Base-by-base conservation (phyloP, 345 rosid species). In the Sonneratia caseolaris region DNA sequence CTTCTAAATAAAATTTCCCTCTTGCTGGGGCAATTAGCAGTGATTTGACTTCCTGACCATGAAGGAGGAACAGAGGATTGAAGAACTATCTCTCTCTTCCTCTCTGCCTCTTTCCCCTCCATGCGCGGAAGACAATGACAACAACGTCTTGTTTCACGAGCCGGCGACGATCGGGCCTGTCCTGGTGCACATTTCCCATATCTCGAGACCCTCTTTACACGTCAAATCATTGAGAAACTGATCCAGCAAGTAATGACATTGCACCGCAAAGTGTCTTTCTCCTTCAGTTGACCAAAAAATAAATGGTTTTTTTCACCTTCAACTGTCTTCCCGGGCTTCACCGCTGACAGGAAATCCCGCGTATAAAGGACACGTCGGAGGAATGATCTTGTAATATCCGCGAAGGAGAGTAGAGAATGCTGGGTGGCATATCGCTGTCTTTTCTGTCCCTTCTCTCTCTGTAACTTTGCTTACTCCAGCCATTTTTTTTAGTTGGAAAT, bases 401-500 rank as follows among this genome's bases (percentile, higher is more conserved):
- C 0, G 43, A 40, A 40, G 43, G 43, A 40, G 43, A 40, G 5
- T 40, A 40, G 9, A 8, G 43, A 40, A 40, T 40, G 0, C 43
- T 40, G 43, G 43, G 43, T 40, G 43, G 5, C 43, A 8, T 40
- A 8, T 8, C 43, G 43, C 43, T 40, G 43, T 40, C 43, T 40
- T 40, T 8, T 40, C 43, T 40, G 43, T 40, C 43, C 9, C 43
- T 48, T 47, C 51, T 47, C 51, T 47, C 51, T 47, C 18, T 48
- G 53, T 14, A 70, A 66, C 84, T 85, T 85, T 80, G 76, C 86
- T 85, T 82, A 65, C 49, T 71, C 89, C 89, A 27, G 86, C 84
- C 86, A 84, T 78, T 82, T 69, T 73, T 81, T 27, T 27, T 27
- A 27, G 32, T 27, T 27, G 32, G 32, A 27, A 27, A 27, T 27